Percentiles rank a stretch among this genome's conserved stretches.
Conservation (phyloP, 2,329 filamentous ascomycete species). For the Aspergillus felis region DNA sequence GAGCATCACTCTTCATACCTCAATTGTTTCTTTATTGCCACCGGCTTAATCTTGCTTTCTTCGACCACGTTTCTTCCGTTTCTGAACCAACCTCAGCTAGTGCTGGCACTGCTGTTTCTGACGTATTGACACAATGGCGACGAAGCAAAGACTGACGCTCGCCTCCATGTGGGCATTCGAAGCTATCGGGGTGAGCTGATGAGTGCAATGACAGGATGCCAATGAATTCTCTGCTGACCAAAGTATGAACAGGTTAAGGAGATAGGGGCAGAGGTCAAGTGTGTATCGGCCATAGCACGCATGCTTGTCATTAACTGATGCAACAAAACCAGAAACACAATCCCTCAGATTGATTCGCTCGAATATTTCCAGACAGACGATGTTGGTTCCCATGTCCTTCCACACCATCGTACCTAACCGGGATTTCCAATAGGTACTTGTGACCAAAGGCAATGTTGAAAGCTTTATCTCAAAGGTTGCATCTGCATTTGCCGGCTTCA, state of each 20-base stretch:
- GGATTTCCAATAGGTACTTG: conserved; percentile 20
- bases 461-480: conserved; percentile 9
- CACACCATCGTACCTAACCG: background rate
- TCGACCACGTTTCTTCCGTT: background rate
- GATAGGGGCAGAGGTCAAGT: conserved; percentile 21
- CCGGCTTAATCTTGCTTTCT: background rate
- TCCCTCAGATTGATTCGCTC: conserved; percentile 6
- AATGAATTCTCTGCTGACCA: conserved; percentile 2
- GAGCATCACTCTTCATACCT: background rate
- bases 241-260: conserved; percentile 19
- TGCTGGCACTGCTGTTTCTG: background rate
- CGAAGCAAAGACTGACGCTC: conserved; percentile 21
- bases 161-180: conserved; percentile 34
- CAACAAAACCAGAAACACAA: conserved; percentile 4
- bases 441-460: conserved; percentile 19
- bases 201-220: background rate
- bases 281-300: conserved; percentile 3
- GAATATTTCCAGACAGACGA: conserved; percentile 22
- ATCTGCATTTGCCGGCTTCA: conserved; percentile 16
- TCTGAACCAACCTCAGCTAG: background rate
- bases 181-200: conserved; percentile 23
- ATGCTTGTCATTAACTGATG: background rate
- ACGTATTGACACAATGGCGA: conserved; percentile 10
- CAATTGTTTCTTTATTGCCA: background rate
- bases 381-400: conserved; percentile 12